Evolutionary conservation across 352 stramenopile species (phyloP), one percentile per base, ranked within the genome.

Genomic region (Phytopythium vexans): DNA sequence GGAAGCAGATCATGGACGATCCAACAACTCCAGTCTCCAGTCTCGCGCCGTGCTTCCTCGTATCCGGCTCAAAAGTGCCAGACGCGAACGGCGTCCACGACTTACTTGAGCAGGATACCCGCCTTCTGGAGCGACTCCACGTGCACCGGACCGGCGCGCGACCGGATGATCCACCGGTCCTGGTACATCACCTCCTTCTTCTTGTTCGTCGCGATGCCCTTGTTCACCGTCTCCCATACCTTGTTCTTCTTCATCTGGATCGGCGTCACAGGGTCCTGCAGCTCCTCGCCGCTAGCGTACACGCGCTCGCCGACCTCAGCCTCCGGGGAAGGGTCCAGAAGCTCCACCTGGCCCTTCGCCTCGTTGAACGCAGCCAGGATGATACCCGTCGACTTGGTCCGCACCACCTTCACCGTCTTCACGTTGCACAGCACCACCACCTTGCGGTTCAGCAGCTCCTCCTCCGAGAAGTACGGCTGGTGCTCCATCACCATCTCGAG

Each of bases 211-310:
- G 78, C 86, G 57, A 90, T 84, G 42, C 76, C 71, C 65, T 90
- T 90, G 65, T 67, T 68, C 15, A 90, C 43, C 47, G 75, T 72
- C 40, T 90, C 80, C 80, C 80, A 90, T 42, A 88, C 77, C 68
- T 90, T 90, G 72, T 88, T 87, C 71, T 90, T 90, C 74, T 90
- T 90, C 74, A 90, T 86, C 67, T 88, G 77, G 48, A 90, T 88
- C 44, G 80, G 64, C 8, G 80, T 90, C 41, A 90, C 77, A 14
- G 80, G 80, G 45, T 90, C 77, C 42, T 74, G 63, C 32, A 85
- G 37, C 57, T 90, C 80, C 56, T 90, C 80, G 49, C 80, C 80
- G 37, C 71, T 81, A 5, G 80, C 80, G 68, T 88, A 87, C 46
- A 90, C 70, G 54, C 77, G 75, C 58, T 90, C 80, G 49, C 80